A percentile compares a stretch with the other conserved stretches of the same genome.
Evolutionary conservation across 257 asterid genomes (phyloP).

Genomic region (Mitragyna speciosa): DNA sequence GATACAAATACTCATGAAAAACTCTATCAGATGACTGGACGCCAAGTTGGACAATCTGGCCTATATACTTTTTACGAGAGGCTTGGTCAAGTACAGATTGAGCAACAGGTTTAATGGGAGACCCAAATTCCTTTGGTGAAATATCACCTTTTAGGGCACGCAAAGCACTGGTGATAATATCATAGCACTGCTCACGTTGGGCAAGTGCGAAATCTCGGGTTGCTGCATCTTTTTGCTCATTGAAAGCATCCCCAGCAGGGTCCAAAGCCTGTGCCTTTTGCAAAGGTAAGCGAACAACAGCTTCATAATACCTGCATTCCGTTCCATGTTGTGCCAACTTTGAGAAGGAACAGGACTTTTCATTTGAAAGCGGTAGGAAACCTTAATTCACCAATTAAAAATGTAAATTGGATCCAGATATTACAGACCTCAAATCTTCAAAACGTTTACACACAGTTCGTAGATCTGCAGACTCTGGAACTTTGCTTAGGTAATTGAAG

Average conservation of each 20-base stretch:
- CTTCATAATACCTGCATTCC: conserved; percentile 87
- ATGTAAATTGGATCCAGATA: conserved; percentile 3
- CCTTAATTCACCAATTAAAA: conserved; percentile 3
- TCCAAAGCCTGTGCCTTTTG: conserved; percentile 91
- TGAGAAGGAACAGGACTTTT: background rate
- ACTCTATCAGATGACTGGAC: conserved; percentile 87
- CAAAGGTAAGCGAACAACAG: conserved; percentile 87
- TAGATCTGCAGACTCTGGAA: conserved; percentile 90
- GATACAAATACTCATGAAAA: conserved; percentile 82
- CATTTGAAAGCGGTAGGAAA: background rate
- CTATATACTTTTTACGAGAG: conserved; percentile 70
- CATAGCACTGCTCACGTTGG: conserved; percentile 87
- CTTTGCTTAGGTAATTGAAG: conserved; percentile 70
- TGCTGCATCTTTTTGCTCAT: conserved; percentile 76
- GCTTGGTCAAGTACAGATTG: conserved; percentile 76
- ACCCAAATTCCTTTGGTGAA: conserved; percentile 68
- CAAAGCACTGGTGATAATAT: conserved; percentile 70
- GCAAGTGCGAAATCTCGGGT: conserved; percentile 74
- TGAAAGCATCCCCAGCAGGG: conserved; percentile 87
- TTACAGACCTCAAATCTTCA: conserved; percentile 86
- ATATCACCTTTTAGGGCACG: conserved; percentile 69
- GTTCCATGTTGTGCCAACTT: conserved; percentile 21
- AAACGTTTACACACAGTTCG: conserved; percentile 89
- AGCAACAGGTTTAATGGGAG: conserved; percentile 71
- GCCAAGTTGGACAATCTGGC: conserved; percentile 94